Evolutionary conservation across 2,329 filamentous ascomycete genomes (phyloP).

Genomic region (Fusarium nematophilum): DNA sequence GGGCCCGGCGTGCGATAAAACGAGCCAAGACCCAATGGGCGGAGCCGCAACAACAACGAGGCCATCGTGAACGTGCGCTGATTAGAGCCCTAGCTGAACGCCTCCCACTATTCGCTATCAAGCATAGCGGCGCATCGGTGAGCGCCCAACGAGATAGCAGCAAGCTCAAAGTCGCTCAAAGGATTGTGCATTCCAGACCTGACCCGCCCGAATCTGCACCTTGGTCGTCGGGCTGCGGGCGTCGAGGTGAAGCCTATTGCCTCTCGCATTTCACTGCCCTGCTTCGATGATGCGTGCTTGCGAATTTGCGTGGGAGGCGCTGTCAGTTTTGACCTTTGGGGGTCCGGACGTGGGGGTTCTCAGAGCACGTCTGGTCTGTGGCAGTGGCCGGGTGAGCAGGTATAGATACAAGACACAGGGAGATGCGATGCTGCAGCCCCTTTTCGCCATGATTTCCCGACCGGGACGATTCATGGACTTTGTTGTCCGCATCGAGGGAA

Average conservation of each 20-base stretch:
- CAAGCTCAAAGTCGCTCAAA: slow-evolving; percentile 12
- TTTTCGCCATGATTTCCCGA: not conserved
- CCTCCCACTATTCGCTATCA: slow-evolving; percentile 26
- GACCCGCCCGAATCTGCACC: not conserved
- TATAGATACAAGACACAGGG: slow-evolving; percentile 6
- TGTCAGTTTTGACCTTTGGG: slow-evolving; percentile 5
- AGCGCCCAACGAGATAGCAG: slow-evolving; percentile 27
- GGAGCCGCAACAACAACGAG: slow-evolving; percentile 20
- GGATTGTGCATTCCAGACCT: slow-evolving; percentile 13
- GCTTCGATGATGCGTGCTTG: slow-evolving; percentile 3
- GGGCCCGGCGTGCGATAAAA: slow-evolving; percentile 6
- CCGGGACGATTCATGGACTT: slow-evolving; percentile 5
- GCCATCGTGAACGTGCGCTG: slow-evolving; percentile 23
- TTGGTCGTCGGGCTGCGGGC: not conserved
- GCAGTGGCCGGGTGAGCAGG: not conserved
- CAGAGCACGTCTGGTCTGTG: not conserved
- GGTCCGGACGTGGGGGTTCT: not conserved
- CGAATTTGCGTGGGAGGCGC: slow-evolving; percentile 4
- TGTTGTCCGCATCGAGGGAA: not conserved
- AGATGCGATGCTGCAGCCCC: not conserved
- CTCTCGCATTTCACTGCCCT: not conserved
- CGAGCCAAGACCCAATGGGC: slow-evolving; percentile 7
- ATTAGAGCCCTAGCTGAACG: not conserved
- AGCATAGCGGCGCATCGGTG: slow-evolving; percentile 22
- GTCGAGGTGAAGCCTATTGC: not conserved